A percentile compares a stretch with the other conserved stretches of the same genome.
Evolutionary conservation across 306 rosid species (phyloP).

Genomic region (Geum urbanum): DNA sequence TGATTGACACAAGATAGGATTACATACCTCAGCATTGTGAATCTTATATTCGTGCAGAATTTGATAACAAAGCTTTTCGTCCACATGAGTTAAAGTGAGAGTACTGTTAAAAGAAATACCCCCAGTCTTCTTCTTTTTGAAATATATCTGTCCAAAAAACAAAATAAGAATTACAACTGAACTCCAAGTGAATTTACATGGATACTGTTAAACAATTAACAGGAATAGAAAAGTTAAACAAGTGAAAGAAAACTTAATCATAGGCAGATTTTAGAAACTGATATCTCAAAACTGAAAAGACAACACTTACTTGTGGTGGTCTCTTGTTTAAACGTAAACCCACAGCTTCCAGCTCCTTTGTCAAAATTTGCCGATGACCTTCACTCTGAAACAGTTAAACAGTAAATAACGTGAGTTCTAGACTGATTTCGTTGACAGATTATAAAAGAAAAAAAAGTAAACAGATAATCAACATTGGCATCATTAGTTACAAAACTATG

Average conservation of each 20-base stretch:
- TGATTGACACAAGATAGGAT: not conserved
- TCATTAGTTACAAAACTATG: constrained; percentile 11
- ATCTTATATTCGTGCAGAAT: constrained; percentile 98
- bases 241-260: not conserved
- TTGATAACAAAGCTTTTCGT: constrained; percentile 97
- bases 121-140: constrained; percentile 94
- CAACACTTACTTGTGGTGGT: constrained; percentile 80
- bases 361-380: constrained; percentile 98
- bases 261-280: not conserved
- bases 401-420: constrained; percentile 13
- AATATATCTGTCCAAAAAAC: constrained; percentile 72
- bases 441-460: not conserved
- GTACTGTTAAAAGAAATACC: constrained; percentile 98
- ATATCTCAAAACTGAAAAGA: constrained; percentile 13
- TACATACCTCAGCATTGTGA: constrained; percentile 96
- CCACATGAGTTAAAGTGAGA: constrained; percentile 81
- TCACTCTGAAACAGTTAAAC: constrained; percentile 62
- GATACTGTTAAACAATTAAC: not conserved
- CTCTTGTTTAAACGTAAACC: constrained; percentile 93
- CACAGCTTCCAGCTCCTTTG: constrained; percentile 96
- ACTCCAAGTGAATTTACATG: constrained; percentile 7
- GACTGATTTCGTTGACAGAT: constrained; percentile 14
- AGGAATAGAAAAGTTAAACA: not conserved
- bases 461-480: not conserved
- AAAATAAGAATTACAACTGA: not conserved